phyloP scores from a whole-genome alignment of 2,329 filamentous ascomycete genomes.

The Alternaria gaisen region DNA sequence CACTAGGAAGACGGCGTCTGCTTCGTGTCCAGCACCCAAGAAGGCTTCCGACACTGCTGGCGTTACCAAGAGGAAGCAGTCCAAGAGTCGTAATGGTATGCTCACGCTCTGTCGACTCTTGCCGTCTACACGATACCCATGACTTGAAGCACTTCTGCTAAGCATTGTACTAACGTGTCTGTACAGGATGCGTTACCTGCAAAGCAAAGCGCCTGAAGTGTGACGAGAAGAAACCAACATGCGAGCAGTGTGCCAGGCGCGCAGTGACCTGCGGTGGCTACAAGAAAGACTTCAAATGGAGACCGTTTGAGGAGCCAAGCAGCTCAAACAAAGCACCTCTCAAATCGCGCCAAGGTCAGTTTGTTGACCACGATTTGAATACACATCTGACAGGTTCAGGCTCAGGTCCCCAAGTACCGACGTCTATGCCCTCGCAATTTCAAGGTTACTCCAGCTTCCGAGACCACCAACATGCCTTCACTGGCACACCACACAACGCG shows the following conservation, averaged over 20 bases:
- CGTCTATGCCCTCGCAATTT: slow-evolving; percentile 11
- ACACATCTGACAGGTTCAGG: slow-evolving; percentile 25
- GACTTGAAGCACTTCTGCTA: not conserved
- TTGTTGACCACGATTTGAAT: not conserved
- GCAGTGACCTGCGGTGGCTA: slow-evolving; percentile 75
- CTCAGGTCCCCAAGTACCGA: slow-evolving; percentile 15
- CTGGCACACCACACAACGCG: slow-evolving; percentile 14
- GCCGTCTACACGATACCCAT: slow-evolving; percentile 4
- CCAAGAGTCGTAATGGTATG: slow-evolving; percentile 79
- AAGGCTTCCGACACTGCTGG: slow-evolving; percentile 46
- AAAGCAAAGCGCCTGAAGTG: slow-evolving; percentile 78
- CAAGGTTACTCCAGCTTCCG: slow-evolving; percentile 1
- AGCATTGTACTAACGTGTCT: slow-evolving; percentile 16
- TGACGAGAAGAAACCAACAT: slow-evolving; percentile 75
- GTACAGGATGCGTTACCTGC: slow-evolving; percentile 74
- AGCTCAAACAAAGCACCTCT: slow-evolving; percentile 56
- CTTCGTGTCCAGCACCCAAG: slow-evolving; percentile 28
- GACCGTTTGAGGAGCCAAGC: slow-evolving; percentile 71
- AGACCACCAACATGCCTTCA: slow-evolving; percentile 18
- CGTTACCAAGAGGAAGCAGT: slow-evolving; percentile 71
- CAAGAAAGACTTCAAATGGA: slow-evolving; percentile 80
- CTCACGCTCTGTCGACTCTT: slow-evolving; percentile 17
- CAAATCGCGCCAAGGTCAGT: slow-evolving; percentile 59
- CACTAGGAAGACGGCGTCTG: slow-evolving; percentile 37
- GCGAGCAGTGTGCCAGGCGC: slow-evolving; percentile 71